Evolutionary conservation across 2,329 filamentous ascomycete genomes (phyloP).

Genomic region (Meredithiella fracta): DNA sequence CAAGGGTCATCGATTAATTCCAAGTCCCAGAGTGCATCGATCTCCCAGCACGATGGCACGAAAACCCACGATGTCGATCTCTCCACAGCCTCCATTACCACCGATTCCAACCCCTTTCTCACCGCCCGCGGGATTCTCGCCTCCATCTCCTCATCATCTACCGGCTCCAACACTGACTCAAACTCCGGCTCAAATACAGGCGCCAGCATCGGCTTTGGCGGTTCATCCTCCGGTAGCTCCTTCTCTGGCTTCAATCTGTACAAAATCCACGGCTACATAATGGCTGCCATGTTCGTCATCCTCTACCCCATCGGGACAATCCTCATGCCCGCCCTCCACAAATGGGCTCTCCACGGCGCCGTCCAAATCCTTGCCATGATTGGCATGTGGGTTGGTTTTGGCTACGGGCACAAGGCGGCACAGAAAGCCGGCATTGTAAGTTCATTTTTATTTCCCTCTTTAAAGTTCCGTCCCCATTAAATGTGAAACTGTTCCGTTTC

Average conservation of each 20-base stretch:
- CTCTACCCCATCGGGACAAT: slow-evolving; percentile 45
- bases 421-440: slow-evolving; percentile 27
- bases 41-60: slow-evolving; percentile 31
- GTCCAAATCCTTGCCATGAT: slow-evolving; percentile 39
- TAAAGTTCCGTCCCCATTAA: no score
- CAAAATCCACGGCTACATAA: slow-evolving; percentile 40
- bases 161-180: slow-evolving; percentile 11
- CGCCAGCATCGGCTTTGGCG: slow-evolving; percentile 12
- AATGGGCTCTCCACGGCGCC: slow-evolving; percentile 39
- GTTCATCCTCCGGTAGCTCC: slow-evolving; percentile 1
- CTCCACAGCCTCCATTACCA: slow-evolving; percentile 27
- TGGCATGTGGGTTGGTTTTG: slow-evolving; percentile 44
- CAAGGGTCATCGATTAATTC: slow-evolving; percentile 30
- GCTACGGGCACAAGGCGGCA: slow-evolving; percentile 35
- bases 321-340: slow-evolving; percentile 41
- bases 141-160: slow-evolving; percentile 13
- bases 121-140: slow-evolving; percentile 13
- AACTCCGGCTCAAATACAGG: slow-evolving; percentile 13
- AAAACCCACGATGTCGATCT: slow-evolving; percentile 33
- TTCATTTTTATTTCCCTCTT: slow-evolving; percentile 15
- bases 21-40: slow-evolving; percentile 23
- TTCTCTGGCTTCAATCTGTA: slow-evolving; percentile 18
- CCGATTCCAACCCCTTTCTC: slow-evolving; percentile 38
- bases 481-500: no score
- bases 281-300: slow-evolving; percentile 41